These are phyloP conservation scores for Mycena venus DNA, from an alignment of 768 basidiomycete genomes.

Conservation along the genomic window DNA sequence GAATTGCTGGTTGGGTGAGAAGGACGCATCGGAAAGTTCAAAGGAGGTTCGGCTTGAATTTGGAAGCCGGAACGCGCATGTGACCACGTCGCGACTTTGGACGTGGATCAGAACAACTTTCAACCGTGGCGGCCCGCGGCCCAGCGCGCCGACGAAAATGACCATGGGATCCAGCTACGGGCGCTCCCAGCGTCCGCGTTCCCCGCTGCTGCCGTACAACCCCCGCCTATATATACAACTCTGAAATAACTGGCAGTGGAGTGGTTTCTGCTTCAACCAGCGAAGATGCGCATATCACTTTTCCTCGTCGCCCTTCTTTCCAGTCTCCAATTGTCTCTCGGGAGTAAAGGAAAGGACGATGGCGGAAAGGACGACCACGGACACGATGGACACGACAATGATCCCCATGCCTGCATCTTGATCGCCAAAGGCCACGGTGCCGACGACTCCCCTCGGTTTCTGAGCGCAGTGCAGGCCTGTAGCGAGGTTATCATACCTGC, in stretches of 20 bases:
- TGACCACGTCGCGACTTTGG: no score
- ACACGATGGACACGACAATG: background rate
- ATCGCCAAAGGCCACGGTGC: background rate
- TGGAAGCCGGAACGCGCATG: no score
- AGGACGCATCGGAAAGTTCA: background rate
- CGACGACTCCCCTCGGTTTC: slow-evolving; percentile 67
- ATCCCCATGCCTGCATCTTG: background rate
- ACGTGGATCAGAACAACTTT: no score
- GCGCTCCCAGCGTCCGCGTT: background rate
- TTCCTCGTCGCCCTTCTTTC: background rate
- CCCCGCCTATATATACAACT: background rate
- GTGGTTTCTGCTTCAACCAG: background rate
- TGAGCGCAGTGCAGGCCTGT: slow-evolving; percentile 57
- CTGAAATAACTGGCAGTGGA: background rate
- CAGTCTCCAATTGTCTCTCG: background rate
- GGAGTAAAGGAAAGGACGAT: background rate
- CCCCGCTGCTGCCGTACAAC: background rate
- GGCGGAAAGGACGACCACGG: background rate
- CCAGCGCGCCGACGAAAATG: background rate
- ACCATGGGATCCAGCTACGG: background rate
- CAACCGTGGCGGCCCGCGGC: background rate
- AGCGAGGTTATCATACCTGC: slow-evolving; percentile 58
- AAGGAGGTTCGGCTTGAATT: background rate
- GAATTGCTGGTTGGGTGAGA: background rate
- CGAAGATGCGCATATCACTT: background rate